Evolutionary conservation across 345 rosid genomes (phyloP).

Genomic region (Lenwebbia sp.): DNA sequence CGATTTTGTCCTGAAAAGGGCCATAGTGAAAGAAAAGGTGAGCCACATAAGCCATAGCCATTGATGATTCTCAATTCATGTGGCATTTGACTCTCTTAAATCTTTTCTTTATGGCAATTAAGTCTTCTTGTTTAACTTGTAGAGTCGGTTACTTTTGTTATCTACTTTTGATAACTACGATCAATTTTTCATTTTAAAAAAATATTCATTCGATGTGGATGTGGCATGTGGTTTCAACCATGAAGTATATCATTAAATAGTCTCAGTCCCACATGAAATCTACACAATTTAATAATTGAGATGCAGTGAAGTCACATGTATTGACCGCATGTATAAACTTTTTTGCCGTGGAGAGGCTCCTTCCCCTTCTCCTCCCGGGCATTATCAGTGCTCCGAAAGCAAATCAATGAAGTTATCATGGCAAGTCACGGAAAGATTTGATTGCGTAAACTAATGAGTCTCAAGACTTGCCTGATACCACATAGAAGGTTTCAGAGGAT

Average conservation of each 20-base stretch:
- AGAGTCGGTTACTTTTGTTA: neutral
- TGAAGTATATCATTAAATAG: neutral
- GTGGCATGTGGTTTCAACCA: neutral
- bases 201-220: neutral
- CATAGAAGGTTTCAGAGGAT: neutral
- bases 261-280: neutral
- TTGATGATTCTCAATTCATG: neutral
- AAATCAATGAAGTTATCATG: neutral
- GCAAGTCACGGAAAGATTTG: neutral
- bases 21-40: neutral
- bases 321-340: neutral
- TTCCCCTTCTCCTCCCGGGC: neutral
- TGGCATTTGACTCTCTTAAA: neutral
- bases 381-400: neutral
- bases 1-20: neutral
- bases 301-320: neutral
- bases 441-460: neutral
- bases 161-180: neutral
- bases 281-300: neutral
- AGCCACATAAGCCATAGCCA: neutral
- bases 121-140: neutral
- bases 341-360: neutral
- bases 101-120: neutral
- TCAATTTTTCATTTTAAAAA: neutral
- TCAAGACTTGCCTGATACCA: neutral